Conservation (phyloP, 331 rosid species). For the Pyracantha coccinea region DNA sequence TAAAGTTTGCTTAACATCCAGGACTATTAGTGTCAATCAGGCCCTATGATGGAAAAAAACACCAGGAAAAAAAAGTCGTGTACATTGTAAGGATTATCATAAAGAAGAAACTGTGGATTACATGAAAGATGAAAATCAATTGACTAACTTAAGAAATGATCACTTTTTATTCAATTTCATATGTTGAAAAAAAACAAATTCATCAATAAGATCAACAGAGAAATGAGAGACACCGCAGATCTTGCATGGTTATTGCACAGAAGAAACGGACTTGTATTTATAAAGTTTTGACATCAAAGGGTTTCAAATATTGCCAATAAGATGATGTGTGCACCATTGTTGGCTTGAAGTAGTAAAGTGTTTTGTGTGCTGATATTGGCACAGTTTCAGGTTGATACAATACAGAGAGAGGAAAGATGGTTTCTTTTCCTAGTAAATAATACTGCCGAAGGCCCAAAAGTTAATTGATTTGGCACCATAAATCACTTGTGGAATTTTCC, state of each 20-base stretch:
- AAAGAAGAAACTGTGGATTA: background rate
- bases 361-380: background rate
- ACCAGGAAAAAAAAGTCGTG: background rate
- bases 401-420: background rate
- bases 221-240: background rate
- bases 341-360: background rate
- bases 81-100: background rate
- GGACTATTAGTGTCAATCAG: background rate
- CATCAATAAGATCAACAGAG: background rate
- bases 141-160: background rate
- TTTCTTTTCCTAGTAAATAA: background rate
- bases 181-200: background rate
- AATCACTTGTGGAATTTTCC: background rate
- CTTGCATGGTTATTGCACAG: background rate
- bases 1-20: background rate
- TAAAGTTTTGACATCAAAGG: background rate
- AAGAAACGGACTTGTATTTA: background rate
- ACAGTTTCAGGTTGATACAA: background rate
- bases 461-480: background rate
- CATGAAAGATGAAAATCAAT: background rate
- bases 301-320: background rate
- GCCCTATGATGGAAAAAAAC: background rate
- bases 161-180: background rate
- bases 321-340: background rate
- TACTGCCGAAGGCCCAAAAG: background rate